phyloP scores from a whole-genome alignment of 345 rosid genomes.

The Triadica sebifera region DNA sequence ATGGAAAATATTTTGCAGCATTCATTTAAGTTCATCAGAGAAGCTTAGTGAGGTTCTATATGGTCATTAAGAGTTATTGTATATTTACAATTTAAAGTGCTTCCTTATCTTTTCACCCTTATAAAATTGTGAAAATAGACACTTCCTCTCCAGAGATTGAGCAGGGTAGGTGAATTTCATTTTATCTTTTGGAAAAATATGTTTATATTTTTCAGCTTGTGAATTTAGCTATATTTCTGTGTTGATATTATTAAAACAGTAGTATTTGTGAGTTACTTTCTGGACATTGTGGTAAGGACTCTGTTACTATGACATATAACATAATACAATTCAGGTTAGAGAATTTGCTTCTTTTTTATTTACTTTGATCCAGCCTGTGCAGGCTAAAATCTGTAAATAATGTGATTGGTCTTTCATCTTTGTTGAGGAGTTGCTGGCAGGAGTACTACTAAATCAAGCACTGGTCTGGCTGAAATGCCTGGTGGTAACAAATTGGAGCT shows the following conservation, averaged over 20 bases:
- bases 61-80: too few species aligned
- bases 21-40: background rate
- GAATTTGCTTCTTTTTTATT: background rate
- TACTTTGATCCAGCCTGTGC: background rate
- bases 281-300: background rate
- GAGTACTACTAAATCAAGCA: constrained; percentile 35
- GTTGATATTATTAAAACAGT: background rate
- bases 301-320: background rate
- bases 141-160: too few species aligned
- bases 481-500: constrained; percentile 40
- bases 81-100: too few species aligned
- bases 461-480: constrained; percentile 32
- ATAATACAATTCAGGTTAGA: background rate
- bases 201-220: background rate
- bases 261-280: background rate
- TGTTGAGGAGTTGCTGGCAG: constrained; percentile 41
- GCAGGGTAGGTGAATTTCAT: too few species aligned
- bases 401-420: constrained; percentile 15
- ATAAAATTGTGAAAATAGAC: background rate
- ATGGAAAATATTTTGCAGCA: background rate
- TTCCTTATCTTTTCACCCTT: background rate
- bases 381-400: constrained; percentile 12
- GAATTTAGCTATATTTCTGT: background rate
- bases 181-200: too few species aligned
- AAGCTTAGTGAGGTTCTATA: background rate